Evolutionary conservation across 2,329 filamentous ascomycete genomes (phyloP).

Genomic region (Xylariaceae sp.): DNA sequence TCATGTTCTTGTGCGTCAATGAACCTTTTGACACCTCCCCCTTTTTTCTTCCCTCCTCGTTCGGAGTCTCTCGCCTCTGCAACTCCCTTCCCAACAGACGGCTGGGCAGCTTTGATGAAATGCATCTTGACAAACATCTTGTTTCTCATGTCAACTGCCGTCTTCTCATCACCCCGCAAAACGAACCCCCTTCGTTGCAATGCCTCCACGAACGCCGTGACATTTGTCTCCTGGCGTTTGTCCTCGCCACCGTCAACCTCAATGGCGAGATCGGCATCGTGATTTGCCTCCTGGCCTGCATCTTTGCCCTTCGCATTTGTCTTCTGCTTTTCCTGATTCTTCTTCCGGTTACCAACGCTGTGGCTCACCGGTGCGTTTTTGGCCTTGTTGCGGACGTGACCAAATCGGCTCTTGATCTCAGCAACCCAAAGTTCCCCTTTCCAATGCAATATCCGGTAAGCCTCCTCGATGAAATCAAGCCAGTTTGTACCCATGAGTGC

Average conservation of each 20-base stretch:
- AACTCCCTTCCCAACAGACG: constrained; percentile 69
- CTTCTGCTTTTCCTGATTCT: constrained; percentile 31
- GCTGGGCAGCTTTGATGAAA: constrained; percentile 77
- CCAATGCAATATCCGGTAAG: constrained; percentile 83
- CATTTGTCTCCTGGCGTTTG: constrained; percentile 70
- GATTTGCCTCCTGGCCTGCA: constrained; percentile 44
- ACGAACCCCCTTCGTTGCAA: constrained; percentile 76
- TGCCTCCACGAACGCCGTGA: constrained; percentile 79
- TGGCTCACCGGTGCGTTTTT: constrained; percentile 52
- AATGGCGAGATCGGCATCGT: constrained; percentile 56
- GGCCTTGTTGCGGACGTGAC: constrained; percentile 46
- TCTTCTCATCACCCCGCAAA: constrained; percentile 58
- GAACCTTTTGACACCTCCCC: constrained; percentile 44
- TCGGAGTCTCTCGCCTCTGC: constrained; percentile 30
- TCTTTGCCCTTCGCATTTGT: constrained; percentile 43
- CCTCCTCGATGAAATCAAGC: constrained; percentile 94
- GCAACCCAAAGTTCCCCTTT: constrained; percentile 96
- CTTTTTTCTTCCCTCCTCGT: constrained; percentile 31
- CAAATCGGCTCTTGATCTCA: constrained; percentile 93
- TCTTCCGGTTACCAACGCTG: constrained; percentile 65
- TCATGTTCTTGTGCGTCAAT: constrained; percentile 55
- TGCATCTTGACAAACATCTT: constrained; percentile 99
- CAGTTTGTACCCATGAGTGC: constrained; percentile 99
- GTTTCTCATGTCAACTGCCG: constrained; percentile 74
- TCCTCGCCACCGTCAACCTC: constrained; percentile 64